These are phyloP conservation scores for Casaregolazyma suthepensis DNA, from an alignment of 1,139 yeast species.

Conservation along the genomic window DNA sequence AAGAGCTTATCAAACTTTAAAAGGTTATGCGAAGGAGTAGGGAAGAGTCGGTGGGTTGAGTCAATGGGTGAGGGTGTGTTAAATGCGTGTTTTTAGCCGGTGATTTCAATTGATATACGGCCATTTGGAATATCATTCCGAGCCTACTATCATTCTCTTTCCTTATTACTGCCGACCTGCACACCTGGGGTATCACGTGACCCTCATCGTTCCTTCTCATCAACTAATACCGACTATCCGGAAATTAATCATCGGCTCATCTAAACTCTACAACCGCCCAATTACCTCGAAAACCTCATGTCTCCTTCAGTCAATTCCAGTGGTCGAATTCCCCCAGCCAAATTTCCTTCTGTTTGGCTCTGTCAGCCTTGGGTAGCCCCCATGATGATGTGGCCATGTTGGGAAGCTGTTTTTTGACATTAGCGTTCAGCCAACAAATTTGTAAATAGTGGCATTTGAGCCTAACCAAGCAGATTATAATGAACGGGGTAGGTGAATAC, in stretches of 20 bases:
- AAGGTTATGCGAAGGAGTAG: neutral
- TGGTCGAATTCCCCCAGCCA: neutral
- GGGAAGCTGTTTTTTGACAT: neutral
- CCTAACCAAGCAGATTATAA: neutral
- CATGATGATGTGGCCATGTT: neutral
- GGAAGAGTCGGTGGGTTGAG: neutral
- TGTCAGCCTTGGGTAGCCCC: neutral
- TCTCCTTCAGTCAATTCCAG: neutral
- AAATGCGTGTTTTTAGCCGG: too few relatives aligned
- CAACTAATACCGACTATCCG: neutral
- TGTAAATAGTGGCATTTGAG: neutral
- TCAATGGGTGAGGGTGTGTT: neutral
- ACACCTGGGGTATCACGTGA: neutral
- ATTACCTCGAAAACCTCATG: neutral
- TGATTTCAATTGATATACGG: neutral
- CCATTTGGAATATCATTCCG: neutral
- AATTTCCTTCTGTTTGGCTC: neutral
- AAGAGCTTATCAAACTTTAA: neutral
- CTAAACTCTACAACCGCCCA: neutral
- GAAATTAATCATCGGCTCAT: neutral
- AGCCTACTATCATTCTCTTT: neutral
- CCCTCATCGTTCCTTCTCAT: neutral
- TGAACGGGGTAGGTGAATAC: conserved; percentile 2
- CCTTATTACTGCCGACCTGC: neutral
- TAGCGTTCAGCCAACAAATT: neutral